These are phyloP conservation scores for Polyporus tsugae DNA, from an alignment of 1,284 basidiomycete species.

Conservation along the genomic window DNA sequence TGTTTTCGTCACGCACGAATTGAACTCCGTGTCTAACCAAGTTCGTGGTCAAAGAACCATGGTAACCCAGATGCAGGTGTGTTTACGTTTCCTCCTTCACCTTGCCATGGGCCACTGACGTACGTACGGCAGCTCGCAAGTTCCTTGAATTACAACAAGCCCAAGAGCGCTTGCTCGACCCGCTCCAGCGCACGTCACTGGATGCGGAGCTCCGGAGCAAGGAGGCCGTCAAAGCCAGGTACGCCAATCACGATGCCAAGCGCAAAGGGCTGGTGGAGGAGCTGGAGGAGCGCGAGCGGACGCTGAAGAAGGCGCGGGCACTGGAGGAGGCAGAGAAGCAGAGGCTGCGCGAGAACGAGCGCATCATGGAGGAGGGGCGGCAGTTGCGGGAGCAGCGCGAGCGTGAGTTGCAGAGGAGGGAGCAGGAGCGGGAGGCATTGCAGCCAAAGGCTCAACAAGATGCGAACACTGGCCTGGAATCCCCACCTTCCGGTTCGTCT, in stretches of 20 bases:
- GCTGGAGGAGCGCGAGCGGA: conserved; percentile 85
- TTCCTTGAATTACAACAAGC: conserved; percentile 91
- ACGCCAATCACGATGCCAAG: conserved; percentile 80
- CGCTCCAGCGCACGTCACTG: conserved; percentile 79
- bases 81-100: conserved; percentile 19
- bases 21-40: conserved; percentile 21
- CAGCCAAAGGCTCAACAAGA: conserved; percentile 41
- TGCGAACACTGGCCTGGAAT: conserved; percentile 48
- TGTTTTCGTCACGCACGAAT: conserved; percentile 19
- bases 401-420: conserved; percentile 57
- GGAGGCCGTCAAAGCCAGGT: conserved; percentile 75
- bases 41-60: conserved; percentile 65
- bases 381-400: conserved; percentile 75
- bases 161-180: conserved; percentile 88
- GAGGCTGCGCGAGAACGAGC: conserved; percentile 71
- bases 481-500: conserved; percentile 58
- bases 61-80: conserved; percentile 81
- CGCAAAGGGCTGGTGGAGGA: conserved; percentile 85
- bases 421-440: conserved; percentile 44
- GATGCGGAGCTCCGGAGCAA: conserved; percentile 83
- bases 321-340: conserved; percentile 66
- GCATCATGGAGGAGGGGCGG: conserved; percentile 82
- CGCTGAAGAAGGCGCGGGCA: conserved; percentile 75
- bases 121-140: conserved; percentile 62
- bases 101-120: not conserved